Evolutionary conservation across 1,284 basidiomycete species (phyloP), one percentile per base, ranked within the genome.

Genomic region (Apiotrichum siamense): DNA sequence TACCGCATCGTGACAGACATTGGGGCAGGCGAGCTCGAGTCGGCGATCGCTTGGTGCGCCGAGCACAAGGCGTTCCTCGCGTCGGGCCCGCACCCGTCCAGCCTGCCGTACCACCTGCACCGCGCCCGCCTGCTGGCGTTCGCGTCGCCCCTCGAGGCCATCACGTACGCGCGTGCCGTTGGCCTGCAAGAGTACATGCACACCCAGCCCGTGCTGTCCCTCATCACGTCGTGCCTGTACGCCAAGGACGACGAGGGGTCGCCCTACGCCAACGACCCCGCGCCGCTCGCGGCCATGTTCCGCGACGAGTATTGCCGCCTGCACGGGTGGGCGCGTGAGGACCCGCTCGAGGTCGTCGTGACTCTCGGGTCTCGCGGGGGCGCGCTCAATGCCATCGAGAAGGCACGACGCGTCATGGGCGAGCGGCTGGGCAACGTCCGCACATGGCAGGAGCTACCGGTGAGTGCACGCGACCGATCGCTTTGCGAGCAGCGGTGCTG

Each of bases 351-450:
- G 45, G 87, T 94, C 5, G 85, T 89, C 1, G 87, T 87, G 0
- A 89, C 93, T 64, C 85, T 97, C 44, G 93, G 93, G 2, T 88
- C 87, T 0, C 60, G 63, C 32, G 87, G 88, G 6, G 88, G 90
- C 0, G 90, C 90, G 1, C 73, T 97, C 50, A 85, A 85, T 12
- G 81, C 85, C 56, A 93, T 96, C 53, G 88, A 94, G 76, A 96
- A 94, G 72, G 91, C 88, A 9, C 80, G 88, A 57, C 87, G 86
- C 58, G 85, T 97, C 27, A 90, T 97, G 87, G 83, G 88, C 59
- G 87, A 93, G 64, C 61, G 68, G 15, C 79, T 86, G 58, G 91
- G 90, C 69, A 87, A 85, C 64, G 90, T 77, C 87, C 88, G 93
- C 85, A 84, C 74, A 82, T 91, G 73, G 82, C 84, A 91, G 58